phyloP scores from a whole-genome alignment of 495 filamentous ascomycete genomes.

The Bombardia bombarda region DNA sequence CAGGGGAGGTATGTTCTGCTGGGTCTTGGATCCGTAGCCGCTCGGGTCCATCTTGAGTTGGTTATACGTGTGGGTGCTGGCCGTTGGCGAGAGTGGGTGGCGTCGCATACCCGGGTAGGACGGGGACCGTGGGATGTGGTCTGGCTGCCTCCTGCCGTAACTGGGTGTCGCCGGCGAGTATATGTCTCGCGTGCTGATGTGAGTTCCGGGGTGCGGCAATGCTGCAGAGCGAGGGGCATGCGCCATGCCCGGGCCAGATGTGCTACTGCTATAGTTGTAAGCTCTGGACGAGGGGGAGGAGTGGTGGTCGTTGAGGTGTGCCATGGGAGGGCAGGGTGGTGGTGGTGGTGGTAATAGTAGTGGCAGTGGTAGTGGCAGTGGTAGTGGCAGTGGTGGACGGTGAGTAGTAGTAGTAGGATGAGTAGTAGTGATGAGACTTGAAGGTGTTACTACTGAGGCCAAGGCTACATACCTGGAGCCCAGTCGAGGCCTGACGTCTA shows the following conservation, averaged over 20 bases:
- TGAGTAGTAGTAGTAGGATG: too few species aligned
- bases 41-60: slow-evolving; percentile 43
- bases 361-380: too few species aligned
- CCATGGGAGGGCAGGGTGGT: slow-evolving; percentile 13
- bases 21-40: slow-evolving; percentile 30
- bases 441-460: too few species aligned
- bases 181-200: slow-evolving; percentile 40
- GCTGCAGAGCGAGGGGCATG: slow-evolving; percentile 43
- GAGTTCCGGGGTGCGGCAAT: slow-evolving; percentile 39
- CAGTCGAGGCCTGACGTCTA: slow-evolving; percentile 44
- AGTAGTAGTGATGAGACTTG: too few species aligned
- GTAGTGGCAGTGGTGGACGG: too few species aligned
- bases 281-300: slow-evolving; percentile 22
- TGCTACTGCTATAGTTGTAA: slow-evolving; percentile 38
- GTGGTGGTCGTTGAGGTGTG: slow-evolving; percentile 12
- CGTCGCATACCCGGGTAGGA: slow-evolving; percentile 39
- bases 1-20: slow-evolving; percentile 51
- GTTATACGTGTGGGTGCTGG: slow-evolving; percentile 33
- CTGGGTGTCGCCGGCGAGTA: slow-evolving; percentile 41
- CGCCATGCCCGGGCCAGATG: slow-evolving; percentile 45
- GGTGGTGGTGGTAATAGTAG: not conserved
- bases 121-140: slow-evolving; percentile 40
- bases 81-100: slow-evolving; percentile 44
- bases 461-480: slow-evolving; percentile 43
- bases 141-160: slow-evolving; percentile 39